Evolutionary conservation across 345 rosid genomes (phyloP).

Genomic region (Pugionium cornutum): DNA sequence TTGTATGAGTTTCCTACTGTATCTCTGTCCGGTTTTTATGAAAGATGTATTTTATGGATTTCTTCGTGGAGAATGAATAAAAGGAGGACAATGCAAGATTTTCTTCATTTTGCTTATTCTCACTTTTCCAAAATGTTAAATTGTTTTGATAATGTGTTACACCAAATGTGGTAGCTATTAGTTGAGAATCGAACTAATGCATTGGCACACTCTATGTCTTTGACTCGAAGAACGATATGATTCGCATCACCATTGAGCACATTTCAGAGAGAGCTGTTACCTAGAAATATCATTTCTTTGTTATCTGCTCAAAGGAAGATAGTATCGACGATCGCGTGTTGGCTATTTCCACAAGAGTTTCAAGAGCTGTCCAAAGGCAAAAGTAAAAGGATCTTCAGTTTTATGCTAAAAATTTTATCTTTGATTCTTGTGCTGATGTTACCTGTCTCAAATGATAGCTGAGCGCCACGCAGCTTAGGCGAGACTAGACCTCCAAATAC

Average conservation of each 20-base stretch:
- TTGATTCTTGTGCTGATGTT: slow-evolving; percentile 17
- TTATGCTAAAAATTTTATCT: not conserved
- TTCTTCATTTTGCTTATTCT: not conserved
- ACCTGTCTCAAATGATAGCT: slow-evolving; percentile 91
- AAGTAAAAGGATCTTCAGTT: not conserved
- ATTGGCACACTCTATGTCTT: not conserved
- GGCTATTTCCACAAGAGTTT: slow-evolving; percentile 78
- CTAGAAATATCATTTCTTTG: slow-evolving; percentile 36
- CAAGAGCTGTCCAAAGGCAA: slow-evolving; percentile 55
- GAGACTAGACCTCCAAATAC: slow-evolving; percentile 86
- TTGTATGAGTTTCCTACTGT: slow-evolving; percentile 26
- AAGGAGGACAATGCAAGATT: not conserved
- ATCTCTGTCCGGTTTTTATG: slow-evolving; percentile 40
- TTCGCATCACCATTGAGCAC: slow-evolving; percentile 1
- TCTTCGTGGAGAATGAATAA: not conserved
- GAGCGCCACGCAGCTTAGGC: slow-evolving; percentile 82
- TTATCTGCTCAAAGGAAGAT: slow-evolving; percentile 49
- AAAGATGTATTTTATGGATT: not conserved
- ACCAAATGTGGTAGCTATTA: slow-evolving; percentile 10
- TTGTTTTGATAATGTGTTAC: slow-evolving; percentile 10
- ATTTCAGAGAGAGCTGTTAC: slow-evolving; percentile 3
- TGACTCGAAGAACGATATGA: not conserved
- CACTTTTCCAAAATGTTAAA: not conserved
- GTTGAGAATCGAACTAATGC: slow-evolving; percentile 11
- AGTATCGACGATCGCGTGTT: slow-evolving; percentile 62